phyloP scores from a whole-genome alignment of 164 flowering plant species.

The Magnolia officinalis region DNA sequence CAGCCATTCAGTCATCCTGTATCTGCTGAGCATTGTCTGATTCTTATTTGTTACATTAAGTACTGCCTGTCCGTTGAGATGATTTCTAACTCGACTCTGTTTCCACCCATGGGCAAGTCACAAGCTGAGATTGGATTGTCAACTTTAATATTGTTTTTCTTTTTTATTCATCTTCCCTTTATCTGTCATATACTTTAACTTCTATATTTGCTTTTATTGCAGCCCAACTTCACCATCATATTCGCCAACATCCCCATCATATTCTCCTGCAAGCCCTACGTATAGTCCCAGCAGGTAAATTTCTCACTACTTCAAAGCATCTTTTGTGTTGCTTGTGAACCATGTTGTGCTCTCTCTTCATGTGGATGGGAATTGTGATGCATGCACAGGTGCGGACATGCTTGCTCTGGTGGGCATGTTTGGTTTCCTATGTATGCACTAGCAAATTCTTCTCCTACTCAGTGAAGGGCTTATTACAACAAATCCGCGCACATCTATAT shows the following conservation, averaged over 20 bases:
- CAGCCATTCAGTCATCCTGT: background rate
- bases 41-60: background rate
- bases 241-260: slow-evolving; percentile 94
- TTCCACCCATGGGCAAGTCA: background rate
- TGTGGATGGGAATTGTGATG: background rate
- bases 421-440: too few relatives aligned
- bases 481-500: background rate
- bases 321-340: background rate
- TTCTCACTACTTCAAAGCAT: background rate
- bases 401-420: too few relatives aligned
- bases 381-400: too few relatives aligned
- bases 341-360: background rate
- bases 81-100: background rate
- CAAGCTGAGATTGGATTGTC: background rate
- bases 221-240: slow-evolving; percentile 95
- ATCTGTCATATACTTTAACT: background rate
- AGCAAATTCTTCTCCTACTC: too few relatives aligned
- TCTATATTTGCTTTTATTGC: slow-evolving; percentile 23
- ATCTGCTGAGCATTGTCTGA: background rate
- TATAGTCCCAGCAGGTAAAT: slow-evolving; percentile 94
- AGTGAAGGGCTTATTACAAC: too few relatives aligned
- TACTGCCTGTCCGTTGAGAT: background rate
- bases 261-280: slow-evolving; percentile 88
- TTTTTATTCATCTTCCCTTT: background rate
- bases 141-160: background rate